phyloP scores from a whole-genome alignment of 495 filamentous ascomycete genomes.

The Trichoderma erinaceum region DNA sequence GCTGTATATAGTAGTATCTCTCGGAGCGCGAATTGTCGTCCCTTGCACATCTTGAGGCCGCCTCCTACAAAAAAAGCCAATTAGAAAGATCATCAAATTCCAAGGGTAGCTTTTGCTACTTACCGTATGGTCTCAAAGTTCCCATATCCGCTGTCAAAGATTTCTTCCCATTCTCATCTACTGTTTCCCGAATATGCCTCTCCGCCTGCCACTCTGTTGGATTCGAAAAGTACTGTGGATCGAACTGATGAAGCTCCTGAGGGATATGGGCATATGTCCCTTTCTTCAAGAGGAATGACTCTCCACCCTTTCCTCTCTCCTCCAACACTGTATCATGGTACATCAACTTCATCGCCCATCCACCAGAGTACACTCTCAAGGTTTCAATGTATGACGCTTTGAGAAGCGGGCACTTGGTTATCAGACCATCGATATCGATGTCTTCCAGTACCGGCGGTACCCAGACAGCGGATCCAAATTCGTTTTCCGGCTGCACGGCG shows the following conservation, averaged over 20 bases:
- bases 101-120: background rate
- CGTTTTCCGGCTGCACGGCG: constrained; percentile 10
- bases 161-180: constrained; percentile 7
- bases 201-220: constrained; percentile 13
- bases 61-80: background rate
- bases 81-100: too few species aligned
- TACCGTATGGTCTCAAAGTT: constrained; percentile 9
- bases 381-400: constrained; percentile 15
- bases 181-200: constrained; percentile 4
- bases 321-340: background rate
- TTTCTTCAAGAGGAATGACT: background rate
- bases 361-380: background rate
- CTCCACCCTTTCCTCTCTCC: background rate
- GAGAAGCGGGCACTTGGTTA: constrained; percentile 9
- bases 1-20: constrained; percentile 12
- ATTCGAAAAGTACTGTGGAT: constrained; percentile 5
- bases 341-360: constrained; percentile 14
- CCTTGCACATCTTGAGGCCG: constrained; percentile 13
- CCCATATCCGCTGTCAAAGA: background rate
- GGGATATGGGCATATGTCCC: constrained; percentile 10
- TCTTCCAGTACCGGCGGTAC: constrained; percentile 13
- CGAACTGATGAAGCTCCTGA: constrained; percentile 14
- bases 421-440: constrained; percentile 7
- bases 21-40: constrained; percentile 12
- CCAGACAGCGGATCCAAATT: constrained; percentile 11